Evolutionary conservation across 495 filamentous ascomycete species (phyloP).

Genomic region (Coniosporium apollinis): DNA sequence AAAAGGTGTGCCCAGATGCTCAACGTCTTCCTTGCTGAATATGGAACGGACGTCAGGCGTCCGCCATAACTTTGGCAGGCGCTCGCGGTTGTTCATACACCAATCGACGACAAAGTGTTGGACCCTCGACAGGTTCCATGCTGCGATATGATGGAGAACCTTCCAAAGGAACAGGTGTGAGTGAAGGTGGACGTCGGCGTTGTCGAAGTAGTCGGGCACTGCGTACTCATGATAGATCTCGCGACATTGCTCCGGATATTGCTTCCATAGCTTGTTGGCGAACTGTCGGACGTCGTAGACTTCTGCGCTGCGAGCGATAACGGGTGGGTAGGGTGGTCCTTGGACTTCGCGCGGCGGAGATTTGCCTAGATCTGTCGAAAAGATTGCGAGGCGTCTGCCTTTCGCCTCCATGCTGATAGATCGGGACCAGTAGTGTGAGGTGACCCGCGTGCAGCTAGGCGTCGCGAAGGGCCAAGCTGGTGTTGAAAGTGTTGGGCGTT

Average conservation of each 20-base stretch:
- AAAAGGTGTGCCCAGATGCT: too few relatives aligned
- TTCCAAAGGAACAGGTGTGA: neutral
- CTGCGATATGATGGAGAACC: neutral
- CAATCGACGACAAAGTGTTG: neutral
- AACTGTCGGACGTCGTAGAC: conserved; percentile 17
- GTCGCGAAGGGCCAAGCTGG: neutral
- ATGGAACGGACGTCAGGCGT: too few relatives aligned
- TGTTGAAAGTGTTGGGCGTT: too few relatives aligned
- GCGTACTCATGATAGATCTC: conserved; percentile 18
- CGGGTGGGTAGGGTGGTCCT: conserved; percentile 14
- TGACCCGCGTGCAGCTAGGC: conserved; percentile 1
- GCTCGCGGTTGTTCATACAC: too few relatives aligned
- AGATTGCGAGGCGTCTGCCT: conserved; percentile 8
- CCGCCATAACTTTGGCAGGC: too few relatives aligned
- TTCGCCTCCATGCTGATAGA: neutral
- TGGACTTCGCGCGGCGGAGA: conserved; percentile 7
- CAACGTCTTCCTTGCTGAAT: too few relatives aligned
- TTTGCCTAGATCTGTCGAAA: conserved; percentile 20
- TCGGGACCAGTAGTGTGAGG: conserved; percentile 21
- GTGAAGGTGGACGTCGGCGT: neutral
- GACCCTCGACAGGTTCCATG: neutral
- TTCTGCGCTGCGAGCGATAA: conserved; percentile 13
- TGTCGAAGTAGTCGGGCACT: conserved; percentile 1
- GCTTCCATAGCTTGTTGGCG: conserved; percentile 11
- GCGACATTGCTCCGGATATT: conserved; percentile 19